Base-by-base conservation (phyloP, 1,284 basidiomycete genomes). In the Puccinia novopanici region DNA sequence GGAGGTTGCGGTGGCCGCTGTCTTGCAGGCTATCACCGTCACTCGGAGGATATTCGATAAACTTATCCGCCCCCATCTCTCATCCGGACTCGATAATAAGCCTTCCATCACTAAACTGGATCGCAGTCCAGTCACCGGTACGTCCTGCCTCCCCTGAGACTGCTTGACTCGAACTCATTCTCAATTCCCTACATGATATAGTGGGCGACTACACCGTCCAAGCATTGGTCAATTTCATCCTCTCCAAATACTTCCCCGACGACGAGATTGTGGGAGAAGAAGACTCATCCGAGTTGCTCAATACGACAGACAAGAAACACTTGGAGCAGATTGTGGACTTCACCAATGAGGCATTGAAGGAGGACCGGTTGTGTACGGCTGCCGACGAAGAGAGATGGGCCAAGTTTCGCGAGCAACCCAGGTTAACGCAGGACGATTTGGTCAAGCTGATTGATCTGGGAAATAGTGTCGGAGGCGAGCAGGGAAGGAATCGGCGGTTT, bases 221-320 rank as follows among this genome's bases (percentile, higher is more conserved):
- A 85, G 93, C 94, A 0, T 89, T 97, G 67, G 91, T 98, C 84
- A 92, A 92, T 82, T 82, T 87, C 0, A 90, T 91, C 61, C 91
- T 97, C 83, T 84, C 86, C 17, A 87, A 88, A 22, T 90, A 92
- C 6, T 98, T 96, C 87, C 94, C 95, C 0, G 84, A 89, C 0
- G 95, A 98, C 86, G 89, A 89, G 22, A 94, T 99, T 84, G 92
- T 99, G 48, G 97, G 95, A 45, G 97, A 99, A 87, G 97, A 99
- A 87, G 94, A 98, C 85, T 91, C 95, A 0, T 88, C 89, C 0
- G 94, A 95, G 82, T 87, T 98, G 10, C n/a, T 54, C n/a, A 50
- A 71, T 37, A 40, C 34, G 27, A 48, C 54, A 15, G 30, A 72
- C 45, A n/a, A 61, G 34, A 22, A 48, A 63, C 67, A 72, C 45